Percentiles rank a stretch among this genome's conserved stretches.
Conservation (phyloP, 257 asterid genomes). For the Penstemon davidsonii region DNA sequence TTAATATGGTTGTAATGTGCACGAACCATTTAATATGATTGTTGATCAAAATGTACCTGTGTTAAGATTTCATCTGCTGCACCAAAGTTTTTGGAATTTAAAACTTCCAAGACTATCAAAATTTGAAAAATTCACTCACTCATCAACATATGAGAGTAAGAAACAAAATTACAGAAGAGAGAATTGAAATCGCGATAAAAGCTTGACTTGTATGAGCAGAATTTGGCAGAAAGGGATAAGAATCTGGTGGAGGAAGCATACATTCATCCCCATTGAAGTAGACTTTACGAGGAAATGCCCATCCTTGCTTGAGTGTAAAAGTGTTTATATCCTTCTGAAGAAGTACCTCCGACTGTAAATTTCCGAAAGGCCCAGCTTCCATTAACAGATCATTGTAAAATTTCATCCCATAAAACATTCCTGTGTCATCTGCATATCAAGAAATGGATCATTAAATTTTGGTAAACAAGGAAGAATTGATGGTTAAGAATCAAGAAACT, state of each 20-base stretch:
- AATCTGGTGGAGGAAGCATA: constrained; percentile 78
- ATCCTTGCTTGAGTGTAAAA: constrained; percentile 74
- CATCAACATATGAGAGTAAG: constrained; percentile 38
- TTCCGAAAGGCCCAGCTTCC: constrained; percentile 85
- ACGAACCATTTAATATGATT: constrained; percentile 24
- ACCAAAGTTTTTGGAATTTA: constrained; percentile 25
- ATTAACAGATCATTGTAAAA: constrained; percentile 78
- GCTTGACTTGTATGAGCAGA: constrained; percentile 43
- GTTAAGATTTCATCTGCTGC: constrained; percentile 18
- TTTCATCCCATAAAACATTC: constrained; percentile 89
- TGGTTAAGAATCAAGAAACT: constrained; percentile 27
- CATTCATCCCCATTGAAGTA: constrained; percentile 94
- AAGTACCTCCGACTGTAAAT: constrained; percentile 78
- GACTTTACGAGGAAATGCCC: constrained; percentile 90
- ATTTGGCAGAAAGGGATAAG: constrained; percentile 81
- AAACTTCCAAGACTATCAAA: constrained; percentile 32
- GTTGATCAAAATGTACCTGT: constrained; percentile 22
- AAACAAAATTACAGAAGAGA: constrained; percentile 35
- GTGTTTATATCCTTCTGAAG: constrained; percentile 71
- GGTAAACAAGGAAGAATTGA: neutral
- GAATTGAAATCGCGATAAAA: constrained; percentile 25
- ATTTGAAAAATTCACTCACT: constrained; percentile 13
- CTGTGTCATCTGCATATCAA: constrained; percentile 75
- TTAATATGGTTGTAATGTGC: constrained; percentile 26
- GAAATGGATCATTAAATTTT: neutral